These are phyloP conservation scores for Ophiorrhiza pumila DNA, from an alignment of 257 asterid species.

Conservation along the genomic window DNA sequence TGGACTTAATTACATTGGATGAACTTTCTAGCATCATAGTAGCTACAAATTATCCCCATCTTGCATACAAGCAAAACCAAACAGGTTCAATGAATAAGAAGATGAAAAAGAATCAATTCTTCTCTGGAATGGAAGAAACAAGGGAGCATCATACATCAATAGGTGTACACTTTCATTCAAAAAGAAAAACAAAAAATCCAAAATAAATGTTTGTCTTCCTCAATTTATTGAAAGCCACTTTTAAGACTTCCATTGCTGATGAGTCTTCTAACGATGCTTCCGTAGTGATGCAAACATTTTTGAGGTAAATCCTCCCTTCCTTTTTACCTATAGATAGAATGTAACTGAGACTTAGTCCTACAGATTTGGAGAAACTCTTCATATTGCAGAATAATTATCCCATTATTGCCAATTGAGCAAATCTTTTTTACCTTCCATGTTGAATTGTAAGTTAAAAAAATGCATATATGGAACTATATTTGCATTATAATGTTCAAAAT, in stretches of 20 bases:
- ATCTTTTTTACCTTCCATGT: not conserved
- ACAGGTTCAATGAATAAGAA: not conserved
- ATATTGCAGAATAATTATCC: conserved; percentile 2
- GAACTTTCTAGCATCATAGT: not conserved
- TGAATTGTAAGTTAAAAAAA: not conserved
- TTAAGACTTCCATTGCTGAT: not conserved
- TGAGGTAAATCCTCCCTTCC: conserved; percentile 12
- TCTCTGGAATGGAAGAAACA: not conserved
- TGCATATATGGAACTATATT: not conserved
- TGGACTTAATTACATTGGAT: not conserved
- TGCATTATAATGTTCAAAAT: not conserved
- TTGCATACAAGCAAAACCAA: not conserved
- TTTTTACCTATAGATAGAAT: conserved; percentile 3
- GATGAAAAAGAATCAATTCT: not conserved
- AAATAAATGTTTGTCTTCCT: too few species aligned
- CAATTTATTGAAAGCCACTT: not conserved
- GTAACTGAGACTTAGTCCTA: conserved; percentile 18
- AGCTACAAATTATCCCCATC: not conserved
- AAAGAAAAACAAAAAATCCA: not conserved
- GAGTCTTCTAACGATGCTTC: conserved; percentile 1
- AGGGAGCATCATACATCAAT: not conserved
- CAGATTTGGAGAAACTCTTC: conserved; percentile 11
- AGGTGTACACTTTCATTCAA: not conserved
- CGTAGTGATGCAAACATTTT: conserved; percentile 15
- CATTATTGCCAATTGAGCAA: not conserved